A percentile compares a stretch with the other conserved stretches of the same genome.
Conservation (phyloP, 768 basidiomycete genomes). For the Boletus patriciae region DNA sequence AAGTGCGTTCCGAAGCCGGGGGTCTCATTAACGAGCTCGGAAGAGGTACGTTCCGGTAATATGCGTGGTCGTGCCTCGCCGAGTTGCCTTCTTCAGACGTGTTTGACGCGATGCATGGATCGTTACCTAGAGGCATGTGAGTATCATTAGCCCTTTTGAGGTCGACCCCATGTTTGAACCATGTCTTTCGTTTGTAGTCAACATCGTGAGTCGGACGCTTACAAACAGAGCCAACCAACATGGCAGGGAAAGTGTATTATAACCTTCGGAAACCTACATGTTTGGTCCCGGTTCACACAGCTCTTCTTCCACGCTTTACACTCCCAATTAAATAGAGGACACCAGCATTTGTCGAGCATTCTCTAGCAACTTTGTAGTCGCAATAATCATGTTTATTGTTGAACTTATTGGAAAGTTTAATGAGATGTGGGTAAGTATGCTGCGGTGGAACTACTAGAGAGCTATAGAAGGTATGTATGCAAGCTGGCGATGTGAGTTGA, state of each 20-base stretch:
- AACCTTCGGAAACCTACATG: neutral
- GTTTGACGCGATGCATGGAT: conserved; percentile 72
- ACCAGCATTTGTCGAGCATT: neutral
- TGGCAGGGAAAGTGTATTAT: conserved; percentile 20
- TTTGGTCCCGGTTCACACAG: neutral
- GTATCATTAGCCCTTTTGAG: conserved; percentile 32
- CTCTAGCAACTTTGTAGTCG: neutral
- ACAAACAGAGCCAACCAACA: conserved; percentile 46
- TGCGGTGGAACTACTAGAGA: conserved; percentile 12
- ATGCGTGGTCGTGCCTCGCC: neutral
- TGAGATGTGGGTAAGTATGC: conserved; percentile 15
- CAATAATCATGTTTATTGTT: conserved; percentile 18
- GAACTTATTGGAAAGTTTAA: conserved; percentile 8
- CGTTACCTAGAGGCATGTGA: conserved; percentile 84
- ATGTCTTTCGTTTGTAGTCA: conserved; percentile 48
- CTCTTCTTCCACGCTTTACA: neutral
- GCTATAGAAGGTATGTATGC: conserved; percentile 21
- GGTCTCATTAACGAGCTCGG: conserved; percentile 62
- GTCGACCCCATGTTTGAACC: conserved; percentile 1
- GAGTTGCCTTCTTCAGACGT: conserved; percentile 48
- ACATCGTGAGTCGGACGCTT: conserved; percentile 74
- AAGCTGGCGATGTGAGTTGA: conserved; percentile 6
- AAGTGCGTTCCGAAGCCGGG: conserved; percentile 81
- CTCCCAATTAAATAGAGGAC: conserved; percentile 4
- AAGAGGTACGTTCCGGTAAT: conserved; percentile 53